Conservation (phyloP, 1,284 basidiomycete genomes). For the Tilletia caries region DNA sequence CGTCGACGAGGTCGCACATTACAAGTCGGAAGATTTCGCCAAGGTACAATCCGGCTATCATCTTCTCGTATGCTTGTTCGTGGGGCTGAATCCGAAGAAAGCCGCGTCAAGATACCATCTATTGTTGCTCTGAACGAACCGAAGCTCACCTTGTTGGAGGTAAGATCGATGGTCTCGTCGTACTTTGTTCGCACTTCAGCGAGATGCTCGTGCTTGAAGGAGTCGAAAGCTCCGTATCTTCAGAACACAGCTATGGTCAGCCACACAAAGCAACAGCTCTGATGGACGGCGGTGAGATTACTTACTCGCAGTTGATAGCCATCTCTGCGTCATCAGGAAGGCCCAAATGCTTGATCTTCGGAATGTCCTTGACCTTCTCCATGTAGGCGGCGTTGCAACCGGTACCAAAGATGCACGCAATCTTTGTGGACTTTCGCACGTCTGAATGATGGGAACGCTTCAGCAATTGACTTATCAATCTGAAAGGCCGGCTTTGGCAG, state of each 20-base stretch:
- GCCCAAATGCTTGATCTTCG: constrained; percentile 71
- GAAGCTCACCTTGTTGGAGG: constrained; percentile 70
- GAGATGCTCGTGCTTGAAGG: constrained; percentile 87
- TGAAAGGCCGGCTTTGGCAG: background rate
- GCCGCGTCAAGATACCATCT: background rate
- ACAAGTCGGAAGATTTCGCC: constrained; percentile 93
- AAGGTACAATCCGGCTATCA: constrained; percentile 94
- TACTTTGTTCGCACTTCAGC: constrained; percentile 77
- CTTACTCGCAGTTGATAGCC: constrained; percentile 87
- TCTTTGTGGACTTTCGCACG: constrained; percentile 82
- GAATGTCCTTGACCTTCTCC: constrained; percentile 73
- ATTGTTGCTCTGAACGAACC: no score
- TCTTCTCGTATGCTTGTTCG: constrained; percentile 94
- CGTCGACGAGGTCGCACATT: constrained; percentile 90
- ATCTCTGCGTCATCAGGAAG: constrained; percentile 71
- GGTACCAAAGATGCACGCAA: constrained; percentile 95
- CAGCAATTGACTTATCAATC: background rate
- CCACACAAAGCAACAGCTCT: constrained; percentile 27
- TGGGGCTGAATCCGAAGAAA: constrained; percentile 60
- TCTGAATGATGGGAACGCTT: constrained; percentile 52
- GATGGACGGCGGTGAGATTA: background rate
- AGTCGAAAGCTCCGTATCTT: constrained; percentile 88
- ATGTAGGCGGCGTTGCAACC: constrained; percentile 88
- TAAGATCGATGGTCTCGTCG: constrained; percentile 84
- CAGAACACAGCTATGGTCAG: constrained; percentile 24